A percentile compares a stretch with the other conserved stretches of the same genome.
Conservation (phyloP, 169 alveolate species). For the Plasmodium cynomolgi region DNA sequence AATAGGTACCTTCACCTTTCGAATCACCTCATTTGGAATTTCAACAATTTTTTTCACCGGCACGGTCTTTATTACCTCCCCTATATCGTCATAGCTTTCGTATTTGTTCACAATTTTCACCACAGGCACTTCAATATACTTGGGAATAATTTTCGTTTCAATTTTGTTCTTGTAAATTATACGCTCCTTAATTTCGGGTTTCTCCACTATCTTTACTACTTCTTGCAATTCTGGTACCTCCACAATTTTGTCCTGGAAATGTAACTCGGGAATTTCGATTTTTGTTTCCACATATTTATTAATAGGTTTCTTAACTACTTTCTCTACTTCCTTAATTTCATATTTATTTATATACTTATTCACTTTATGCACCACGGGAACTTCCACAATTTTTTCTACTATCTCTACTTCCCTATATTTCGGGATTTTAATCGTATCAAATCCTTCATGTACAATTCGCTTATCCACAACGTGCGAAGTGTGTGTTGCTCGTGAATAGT, state of each 20-base stretch:
- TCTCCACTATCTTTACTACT: conserved; percentile 79
- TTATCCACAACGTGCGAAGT: conserved; percentile 77
- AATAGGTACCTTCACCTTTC: conserved; percentile 83
- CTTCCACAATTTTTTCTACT: conserved; percentile 84
- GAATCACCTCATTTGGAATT: conserved; percentile 84
- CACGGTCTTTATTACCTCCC: conserved; percentile 82
- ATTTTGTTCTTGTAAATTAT: conserved; percentile 82
- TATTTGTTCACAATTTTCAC: conserved; percentile 80
- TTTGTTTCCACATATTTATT: conserved; percentile 83
- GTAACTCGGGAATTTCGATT: conserved; percentile 84
- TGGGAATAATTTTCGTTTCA: conserved; percentile 83
- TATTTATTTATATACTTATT: conserved; percentile 82
- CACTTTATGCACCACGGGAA: conserved; percentile 85
- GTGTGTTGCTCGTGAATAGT: conserved; percentile 82
- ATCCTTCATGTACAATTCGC: conserved; percentile 84
- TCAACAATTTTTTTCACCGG: conserved; percentile 83
- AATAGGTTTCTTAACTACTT: conserved; percentile 82
- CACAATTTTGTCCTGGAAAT: conserved; percentile 80
- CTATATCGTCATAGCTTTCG: conserved; percentile 85
- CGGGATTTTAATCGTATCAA: conserved; percentile 83
- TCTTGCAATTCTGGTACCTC: conserved; percentile 88
- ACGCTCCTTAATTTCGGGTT: conserved; percentile 82
- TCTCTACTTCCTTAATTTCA: conserved; percentile 84
- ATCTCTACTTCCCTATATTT: conserved; percentile 84
- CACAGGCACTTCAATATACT: conserved; percentile 85